These are phyloP conservation scores for Evernia prunastri DNA, from an alignment of 495 filamentous ascomycete species.

Conservation along the genomic window DNA sequence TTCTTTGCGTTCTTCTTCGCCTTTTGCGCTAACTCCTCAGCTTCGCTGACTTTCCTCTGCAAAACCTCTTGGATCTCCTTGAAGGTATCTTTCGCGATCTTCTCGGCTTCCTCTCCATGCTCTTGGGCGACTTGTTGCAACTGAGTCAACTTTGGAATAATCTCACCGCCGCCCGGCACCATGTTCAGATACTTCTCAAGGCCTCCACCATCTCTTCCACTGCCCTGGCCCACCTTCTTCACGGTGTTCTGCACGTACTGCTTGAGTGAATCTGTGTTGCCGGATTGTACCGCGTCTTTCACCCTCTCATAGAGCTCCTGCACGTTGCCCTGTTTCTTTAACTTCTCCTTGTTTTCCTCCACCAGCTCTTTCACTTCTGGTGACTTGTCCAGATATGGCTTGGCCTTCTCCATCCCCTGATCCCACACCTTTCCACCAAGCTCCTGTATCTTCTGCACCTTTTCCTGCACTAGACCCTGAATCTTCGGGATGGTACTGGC, in stretches of 20 bases:
- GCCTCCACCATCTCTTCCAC: constrained; percentile 31
- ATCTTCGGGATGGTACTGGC: constrained; percentile 46
- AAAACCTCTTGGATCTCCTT: constrained; percentile 44
- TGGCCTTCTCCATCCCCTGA: constrained; percentile 54
- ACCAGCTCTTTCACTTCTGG: constrained; percentile 58
- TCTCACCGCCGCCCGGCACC: constrained; percentile 48
- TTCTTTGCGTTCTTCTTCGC: constrained; percentile 27
- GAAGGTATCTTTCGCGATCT: constrained; percentile 53
- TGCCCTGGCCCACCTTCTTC: constrained; percentile 46
- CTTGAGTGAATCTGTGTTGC: constrained; percentile 49
- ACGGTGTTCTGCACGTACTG: constrained; percentile 50
- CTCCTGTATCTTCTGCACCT: constrained; percentile 52
- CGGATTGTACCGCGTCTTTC: constrained; percentile 48
- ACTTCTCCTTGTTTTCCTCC: constrained; percentile 50
- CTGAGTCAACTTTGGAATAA: constrained; percentile 49
- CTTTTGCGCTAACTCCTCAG: constrained; percentile 38
- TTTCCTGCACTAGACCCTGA: constrained; percentile 55
- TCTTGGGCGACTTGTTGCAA: constrained; percentile 49
- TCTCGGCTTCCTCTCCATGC: constrained; percentile 54
- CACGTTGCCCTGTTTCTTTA: constrained; percentile 53
- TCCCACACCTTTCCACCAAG: constrained; percentile 59
- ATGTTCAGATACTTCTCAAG: constrained; percentile 46
- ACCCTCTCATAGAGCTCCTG: constrained; percentile 47
- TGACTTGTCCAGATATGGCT: constrained; percentile 59
- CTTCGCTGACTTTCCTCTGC: constrained; percentile 39